Percentiles rank a stretch among this genome's conserved stretches.
Conservation (phyloP, 129 eudicot species). For the Gnaphalium uliginosum region DNA sequence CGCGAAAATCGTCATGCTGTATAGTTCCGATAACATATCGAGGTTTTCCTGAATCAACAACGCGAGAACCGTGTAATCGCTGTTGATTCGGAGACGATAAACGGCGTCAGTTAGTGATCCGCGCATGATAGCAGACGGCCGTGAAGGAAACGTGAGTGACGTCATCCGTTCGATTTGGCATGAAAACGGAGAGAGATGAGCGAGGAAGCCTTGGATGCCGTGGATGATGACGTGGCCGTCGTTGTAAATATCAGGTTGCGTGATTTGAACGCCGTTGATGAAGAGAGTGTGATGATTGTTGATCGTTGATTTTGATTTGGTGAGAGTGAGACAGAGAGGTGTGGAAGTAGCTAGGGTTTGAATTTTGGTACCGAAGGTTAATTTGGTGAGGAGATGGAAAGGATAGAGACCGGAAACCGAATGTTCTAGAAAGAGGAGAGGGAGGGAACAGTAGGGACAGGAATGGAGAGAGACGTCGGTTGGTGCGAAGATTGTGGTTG, state of each 20-base stretch:
- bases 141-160: slow-evolving; percentile 50
- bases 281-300: slow-evolving; percentile 39
- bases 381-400: slow-evolving; percentile 44
- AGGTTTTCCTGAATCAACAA: slow-evolving; percentile 53
- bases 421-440: slow-evolving; percentile 76
- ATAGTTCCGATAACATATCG: slow-evolving; percentile 40
- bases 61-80: slow-evolving; percentile 66
- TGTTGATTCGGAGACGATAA: slow-evolving; percentile 39
- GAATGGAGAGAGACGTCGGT: slow-evolving; percentile 66
- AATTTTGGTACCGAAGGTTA: slow-evolving; percentile 68
- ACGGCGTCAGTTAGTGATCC: slow-evolving; percentile 57
- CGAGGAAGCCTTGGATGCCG: slow-evolving; percentile 54
- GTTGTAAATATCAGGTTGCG: slow-evolving; percentile 60
- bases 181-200: slow-evolving; percentile 72
- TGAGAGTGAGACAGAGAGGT: slow-evolving; percentile 63
- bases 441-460: slow-evolving; percentile 65
- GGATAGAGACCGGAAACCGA: slow-evolving; percentile 68
- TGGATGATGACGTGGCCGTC: slow-evolving; percentile 50
- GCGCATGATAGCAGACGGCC: slow-evolving; percentile 40
- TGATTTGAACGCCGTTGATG: slow-evolving; percentile 66
- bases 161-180: slow-evolving; percentile 67
- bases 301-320: slow-evolving; percentile 32
- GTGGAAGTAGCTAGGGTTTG: slow-evolving; percentile 61
- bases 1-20: slow-evolving; percentile 59
- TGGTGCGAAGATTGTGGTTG: slow-evolving; percentile 76